Evolutionary conservation across 1,284 basidiomycete species (phyloP).

Genomic region (Earliella scabrosa): DNA sequence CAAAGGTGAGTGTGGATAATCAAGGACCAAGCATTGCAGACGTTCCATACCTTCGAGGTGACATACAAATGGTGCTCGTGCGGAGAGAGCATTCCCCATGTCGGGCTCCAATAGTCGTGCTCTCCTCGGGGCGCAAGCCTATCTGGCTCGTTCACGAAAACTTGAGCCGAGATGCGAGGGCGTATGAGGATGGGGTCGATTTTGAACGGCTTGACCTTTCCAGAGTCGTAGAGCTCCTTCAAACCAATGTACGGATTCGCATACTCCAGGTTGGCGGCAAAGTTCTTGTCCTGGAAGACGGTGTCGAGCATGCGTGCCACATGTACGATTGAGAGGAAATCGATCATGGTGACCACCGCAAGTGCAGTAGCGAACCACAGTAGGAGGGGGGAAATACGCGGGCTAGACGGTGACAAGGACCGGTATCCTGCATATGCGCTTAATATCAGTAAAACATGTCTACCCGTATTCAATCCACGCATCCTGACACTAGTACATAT

Average conservation of each 20-base stretch:
- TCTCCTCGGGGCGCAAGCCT: slow-evolving; percentile 8
- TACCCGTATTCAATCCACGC: too few species aligned
- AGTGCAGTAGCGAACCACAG: slow-evolving; percentile 8
- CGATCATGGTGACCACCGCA: slow-evolving; percentile 7
- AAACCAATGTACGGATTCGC: slow-evolving; percentile 25
- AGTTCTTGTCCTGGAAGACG: slow-evolving; percentile 17
- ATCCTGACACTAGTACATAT: too few species aligned
- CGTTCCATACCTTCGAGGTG: not conserved
- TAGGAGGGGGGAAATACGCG: not conserved
- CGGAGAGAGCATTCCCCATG: slow-evolving; percentile 13
- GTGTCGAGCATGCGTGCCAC: slow-evolving; percentile 7
- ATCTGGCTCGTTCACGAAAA: slow-evolving; percentile 12
- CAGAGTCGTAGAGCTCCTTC: slow-evolving; percentile 20
- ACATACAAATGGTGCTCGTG: slow-evolving; percentile 16
- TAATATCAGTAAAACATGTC: too few species aligned
- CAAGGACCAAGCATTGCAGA: too few species aligned
- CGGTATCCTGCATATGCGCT: too few species aligned
- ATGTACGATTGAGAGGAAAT: slow-evolving; percentile 12
- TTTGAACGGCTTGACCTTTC: slow-evolving; percentile 9
- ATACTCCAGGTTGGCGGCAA: slow-evolving; percentile 16
- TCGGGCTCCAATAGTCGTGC: slow-evolving; percentile 14
- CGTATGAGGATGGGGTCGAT: slow-evolving; percentile 17
- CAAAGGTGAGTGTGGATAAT: too few species aligned
- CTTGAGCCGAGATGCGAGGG: slow-evolving; percentile 18
- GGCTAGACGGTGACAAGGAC: too few species aligned